phyloP scores from a whole-genome alignment of 257 asterid genomes.

The Dorcoceras hygrometricum region DNA sequence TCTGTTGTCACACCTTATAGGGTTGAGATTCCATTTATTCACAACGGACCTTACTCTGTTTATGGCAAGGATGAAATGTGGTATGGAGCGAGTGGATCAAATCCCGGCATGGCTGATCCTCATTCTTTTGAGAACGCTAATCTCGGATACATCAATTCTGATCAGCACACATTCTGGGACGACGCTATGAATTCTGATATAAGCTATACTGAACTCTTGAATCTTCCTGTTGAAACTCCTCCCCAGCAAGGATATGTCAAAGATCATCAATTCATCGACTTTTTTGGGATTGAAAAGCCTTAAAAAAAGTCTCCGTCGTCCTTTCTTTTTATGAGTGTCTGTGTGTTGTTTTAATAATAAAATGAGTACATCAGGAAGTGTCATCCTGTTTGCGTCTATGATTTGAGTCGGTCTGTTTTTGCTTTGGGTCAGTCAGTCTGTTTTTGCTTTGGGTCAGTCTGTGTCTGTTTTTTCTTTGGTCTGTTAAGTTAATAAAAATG shows the following conservation, averaged over 20 bases:
- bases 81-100: conserved; percentile 11
- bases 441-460: not conserved
- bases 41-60: conserved; percentile 24
- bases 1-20: conserved; percentile 15
- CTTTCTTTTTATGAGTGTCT: not conserved
- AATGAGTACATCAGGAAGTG: not conserved
- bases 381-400: not conserved
- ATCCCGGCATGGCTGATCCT: conserved; percentile 17
- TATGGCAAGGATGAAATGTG: conserved; percentile 18
- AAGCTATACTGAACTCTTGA: conserved; percentile 12
- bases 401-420: not conserved
- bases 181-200: conserved; percentile 23
- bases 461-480: not conserved
- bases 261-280: conserved; percentile 31
- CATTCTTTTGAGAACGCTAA: not conserved
- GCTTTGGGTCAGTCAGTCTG: not conserved
- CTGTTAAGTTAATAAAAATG: not conserved
- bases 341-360: not conserved
- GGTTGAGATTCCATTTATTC: conserved; percentile 8
- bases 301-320: not conserved
- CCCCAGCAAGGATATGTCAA: conserved; percentile 18
- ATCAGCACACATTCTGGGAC: conserved; percentile 7
- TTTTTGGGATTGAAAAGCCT: conserved; percentile 30
- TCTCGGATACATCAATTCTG: not conserved
- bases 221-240: conserved; percentile 10